Conservation (phyloP, 1,284 basidiomycete species). For the Ceratobasidium sp. region DNA sequence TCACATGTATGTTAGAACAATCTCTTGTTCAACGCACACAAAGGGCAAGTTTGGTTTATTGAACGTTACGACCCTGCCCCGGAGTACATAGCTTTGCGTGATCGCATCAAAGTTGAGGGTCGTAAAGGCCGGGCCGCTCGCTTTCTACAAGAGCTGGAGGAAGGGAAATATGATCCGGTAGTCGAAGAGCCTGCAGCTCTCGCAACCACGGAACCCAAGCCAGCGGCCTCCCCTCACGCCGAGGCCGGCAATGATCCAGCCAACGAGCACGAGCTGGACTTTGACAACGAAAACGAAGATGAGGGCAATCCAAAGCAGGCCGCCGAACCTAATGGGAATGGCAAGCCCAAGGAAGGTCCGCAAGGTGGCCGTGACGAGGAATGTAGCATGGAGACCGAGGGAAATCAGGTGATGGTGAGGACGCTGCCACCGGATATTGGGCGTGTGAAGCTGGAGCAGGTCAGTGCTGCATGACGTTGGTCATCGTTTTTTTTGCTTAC, state of each 20-base stretch:
- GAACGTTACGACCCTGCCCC: slow-evolving; percentile 89
- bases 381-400: slow-evolving; percentile 78
- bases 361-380: slow-evolving; percentile 74
- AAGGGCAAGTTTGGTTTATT: slow-evolving; percentile 91
- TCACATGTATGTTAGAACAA: slow-evolving; percentile 75
- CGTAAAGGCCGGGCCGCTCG: slow-evolving; percentile 78
- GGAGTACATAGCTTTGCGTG: slow-evolving; percentile 76
- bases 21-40: slow-evolving; percentile 91
- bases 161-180: slow-evolving; percentile 83
- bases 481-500: slow-evolving; percentile 18
- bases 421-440: slow-evolving; percentile 93
- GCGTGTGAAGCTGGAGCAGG: slow-evolving; percentile 87
- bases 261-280: slow-evolving; percentile 55
- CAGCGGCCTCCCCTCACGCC: slow-evolving; percentile 13
- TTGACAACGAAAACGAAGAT: slow-evolving; percentile 75
- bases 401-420: slow-evolving; percentile 92
- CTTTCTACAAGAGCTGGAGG: slow-evolving; percentile 83
- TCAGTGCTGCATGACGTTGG: slow-evolving; percentile 57
- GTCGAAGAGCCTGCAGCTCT: slow-evolving; percentile 56
- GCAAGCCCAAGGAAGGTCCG: slow-evolving; percentile 63
- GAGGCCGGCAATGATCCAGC: slow-evolving; percentile 53
- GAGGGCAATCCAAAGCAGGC: slow-evolving; percentile 60
- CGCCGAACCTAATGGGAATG: slow-evolving; percentile 61
- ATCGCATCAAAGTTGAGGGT: slow-evolving; percentile 81
- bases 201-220: slow-evolving; percentile 44